Evolutionary conservation across 129 eudicot genomes (phyloP).

Genomic region (Solidago caesia): DNA sequence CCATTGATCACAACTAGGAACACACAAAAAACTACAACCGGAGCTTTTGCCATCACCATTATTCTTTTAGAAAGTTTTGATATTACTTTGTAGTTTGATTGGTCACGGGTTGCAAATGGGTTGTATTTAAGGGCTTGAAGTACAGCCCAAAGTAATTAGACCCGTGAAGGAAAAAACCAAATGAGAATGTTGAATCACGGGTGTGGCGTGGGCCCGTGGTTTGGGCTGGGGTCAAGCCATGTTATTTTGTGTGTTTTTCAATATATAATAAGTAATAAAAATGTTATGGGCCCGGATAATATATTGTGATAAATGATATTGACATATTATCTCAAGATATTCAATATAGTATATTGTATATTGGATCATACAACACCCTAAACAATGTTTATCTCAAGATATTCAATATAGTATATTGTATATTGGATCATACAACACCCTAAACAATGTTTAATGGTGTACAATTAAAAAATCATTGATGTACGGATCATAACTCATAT

Average conservation of each 20-base stretch:
- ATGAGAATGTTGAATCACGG: slow-evolving; percentile 34
- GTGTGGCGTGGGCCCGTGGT: slow-evolving; percentile 32
- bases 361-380: no score
- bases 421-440: no score
- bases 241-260: slow-evolving; percentile 12
- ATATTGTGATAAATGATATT: not conserved
- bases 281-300: slow-evolving; percentile 20
- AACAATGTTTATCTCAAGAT: no score
- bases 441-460: no score
- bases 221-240: slow-evolving; percentile 24
- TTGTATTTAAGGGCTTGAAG: slow-evolving; percentile 19
- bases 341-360: no score
- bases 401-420: no score
- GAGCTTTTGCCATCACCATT: slow-evolving; percentile 10
- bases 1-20: slow-evolving; percentile 28
- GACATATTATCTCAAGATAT: no score
- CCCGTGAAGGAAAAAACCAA: slow-evolving; percentile 46
- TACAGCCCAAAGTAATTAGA: slow-evolving; percentile 26
- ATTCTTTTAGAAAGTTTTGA: not conserved
- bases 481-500: no score
- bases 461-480: no score
- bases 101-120: slow-evolving; percentile 24
- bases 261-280: not conserved
- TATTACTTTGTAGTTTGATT: slow-evolving; percentile 7
- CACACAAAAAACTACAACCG: slow-evolving; percentile 21